These are phyloP conservation scores for Arabidopsis lyrata DNA, from an alignment of 441 rosid species.

Conservation along the genomic window DNA sequence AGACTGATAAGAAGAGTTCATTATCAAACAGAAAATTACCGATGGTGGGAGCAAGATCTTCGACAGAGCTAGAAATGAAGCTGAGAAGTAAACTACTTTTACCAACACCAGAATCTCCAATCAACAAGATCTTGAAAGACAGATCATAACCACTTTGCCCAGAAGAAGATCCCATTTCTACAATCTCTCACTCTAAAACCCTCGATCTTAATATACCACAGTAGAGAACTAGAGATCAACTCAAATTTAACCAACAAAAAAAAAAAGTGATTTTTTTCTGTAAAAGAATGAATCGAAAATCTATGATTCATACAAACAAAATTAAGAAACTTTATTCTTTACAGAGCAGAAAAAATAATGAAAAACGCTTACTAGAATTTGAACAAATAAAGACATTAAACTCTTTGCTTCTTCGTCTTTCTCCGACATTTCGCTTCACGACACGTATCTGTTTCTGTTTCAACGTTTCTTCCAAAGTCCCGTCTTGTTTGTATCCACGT, in stretches of 20 bases:
- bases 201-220: constrained; percentile 34
- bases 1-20: not conserved
- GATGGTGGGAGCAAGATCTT: constrained; percentile 66
- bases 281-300: constrained; percentile 19
- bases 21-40: constrained; percentile 31
- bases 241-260: constrained; percentile 28
- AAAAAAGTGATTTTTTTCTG: not conserved
- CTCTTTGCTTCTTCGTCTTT: constrained; percentile 7
- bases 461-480: constrained; percentile 39
- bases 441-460: constrained; percentile 43
- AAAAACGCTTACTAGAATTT: not conserved
- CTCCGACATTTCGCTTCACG: constrained; percentile 35
- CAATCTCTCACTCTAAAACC: constrained; percentile 18
- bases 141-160: constrained; percentile 59
- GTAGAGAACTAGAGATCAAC: constrained; percentile 22
- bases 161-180: constrained; percentile 64
- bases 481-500: constrained; percentile 35
- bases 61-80: constrained; percentile 62
- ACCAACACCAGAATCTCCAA: constrained; percentile 67
- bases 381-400: constrained; percentile 5
- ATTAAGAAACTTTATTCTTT: constrained; percentile 31
- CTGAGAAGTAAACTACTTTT: constrained; percentile 66
- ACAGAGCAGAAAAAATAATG: constrained; percentile 35
- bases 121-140: constrained; percentile 74
- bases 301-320: constrained; percentile 22